Evolutionary conservation across 139 green algal genomes (phyloP), one percentile per base, ranked within the genome.

Genomic region (Yamagishiella unicocca): DNA sequence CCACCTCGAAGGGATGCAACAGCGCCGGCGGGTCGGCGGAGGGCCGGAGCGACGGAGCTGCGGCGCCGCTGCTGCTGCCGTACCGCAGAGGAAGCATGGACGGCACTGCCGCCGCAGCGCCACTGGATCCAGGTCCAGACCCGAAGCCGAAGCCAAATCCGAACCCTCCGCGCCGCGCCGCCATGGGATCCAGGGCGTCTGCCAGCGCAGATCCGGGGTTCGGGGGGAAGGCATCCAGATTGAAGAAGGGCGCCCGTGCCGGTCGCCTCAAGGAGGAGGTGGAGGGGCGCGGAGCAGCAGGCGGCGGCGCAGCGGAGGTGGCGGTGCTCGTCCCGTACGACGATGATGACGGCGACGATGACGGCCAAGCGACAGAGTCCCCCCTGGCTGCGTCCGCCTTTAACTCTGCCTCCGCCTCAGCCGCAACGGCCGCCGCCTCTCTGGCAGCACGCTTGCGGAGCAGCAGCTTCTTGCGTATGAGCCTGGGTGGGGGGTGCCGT

Each of bases 401-500:
- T 35, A 50, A 4, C 4, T 19, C 38, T 35, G 70, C 42, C 27
- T 27, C 4, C 9, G 46, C 21, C 4, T 14, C 31, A 2, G 31
- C 74, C 21, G 46, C 9, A 10, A 38, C 78, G 0, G 78, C 58
- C 17, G 24, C 2, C 29, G 61, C 61, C 17, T 53, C 40, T 19
- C 79, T 29, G 27, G 61, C 29, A 17, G 79, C 79, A 2, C 42
- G 61, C 31, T 24, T 55, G 14, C 61, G 29, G 40, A 43, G 61
- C 12, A 85, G 2, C 29, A 66, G 61, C 79, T 85, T 75, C 61
- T 85, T 85, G 1, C 79, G 79, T 33, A 85, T 85, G 0, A 85
- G 62, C 42, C 79, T 85, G 77, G n/a, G n/a, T n/a, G n/a, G n/a
- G n/a, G n/a, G n/a, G n/a, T n/a, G n/a, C n/a, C n/a, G n/a, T n/a